Evolutionary conservation across 768 basidiomycete genomes (phyloP), one percentile per base, ranked within the genome.

Genomic region (Pleurotus platypus): DNA sequence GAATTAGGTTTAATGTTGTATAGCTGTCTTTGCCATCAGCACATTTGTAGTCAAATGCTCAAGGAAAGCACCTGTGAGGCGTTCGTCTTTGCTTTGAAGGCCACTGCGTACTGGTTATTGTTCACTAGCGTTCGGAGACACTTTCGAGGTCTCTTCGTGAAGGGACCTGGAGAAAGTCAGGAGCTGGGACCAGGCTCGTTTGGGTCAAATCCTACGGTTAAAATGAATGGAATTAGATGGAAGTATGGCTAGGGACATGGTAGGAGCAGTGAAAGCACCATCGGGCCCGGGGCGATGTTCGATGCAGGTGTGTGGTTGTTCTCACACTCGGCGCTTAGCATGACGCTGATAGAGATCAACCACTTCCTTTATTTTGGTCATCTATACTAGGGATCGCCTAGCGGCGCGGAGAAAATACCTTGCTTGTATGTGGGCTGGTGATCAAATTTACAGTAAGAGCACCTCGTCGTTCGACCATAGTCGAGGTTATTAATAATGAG

Each of bases 1-100:
- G 37, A 53, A 53, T 53, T 53, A 8, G 50, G 50, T 39, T 39
- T 35, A 20, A 53, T 39, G n/a, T 16, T 53, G 2, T 53, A 53
- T 15, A 39, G 39, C 50, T 53, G 38, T 37, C 15, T 13, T n/a
- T 24, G 5, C 46, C 3, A 24, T 48, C 22, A 48, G 42, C 42
- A 43, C 5, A 48, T 45, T 45, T 9, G n/a, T 0, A 45, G n/a
- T 24, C 22, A 5, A 20, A 15, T 18, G 18, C 6, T 13, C 16
- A 24, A 18, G 24, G 46, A 18, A 8, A 48, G 12, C 37, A 53
- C 50, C 50, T 40, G 27, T 24, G 50, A 20, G 13, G 50, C 50
- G 22, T 53, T 53, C 37, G 50, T 53, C 50, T 53, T 53, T 39
- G 50, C 50, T 27, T 53, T 53, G 37, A 53, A 53, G 6, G 50